Conservation (phyloP, 192 early-diverging fungal species). For the Backusella australiensis region DNA sequence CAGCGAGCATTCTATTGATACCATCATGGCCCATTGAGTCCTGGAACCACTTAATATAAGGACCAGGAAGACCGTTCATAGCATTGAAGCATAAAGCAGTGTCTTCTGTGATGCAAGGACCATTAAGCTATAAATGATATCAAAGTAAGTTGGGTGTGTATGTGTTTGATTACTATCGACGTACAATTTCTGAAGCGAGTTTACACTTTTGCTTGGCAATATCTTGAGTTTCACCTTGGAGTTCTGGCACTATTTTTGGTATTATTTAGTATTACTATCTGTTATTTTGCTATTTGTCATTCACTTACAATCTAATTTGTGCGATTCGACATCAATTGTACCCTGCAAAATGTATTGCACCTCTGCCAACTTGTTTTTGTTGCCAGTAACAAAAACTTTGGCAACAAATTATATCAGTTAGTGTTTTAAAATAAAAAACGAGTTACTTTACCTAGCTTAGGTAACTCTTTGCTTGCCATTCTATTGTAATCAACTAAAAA, state of each 20-base stretch:
- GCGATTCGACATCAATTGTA: conserved; percentile 62
- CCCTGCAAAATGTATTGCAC: conserved; percentile 77
- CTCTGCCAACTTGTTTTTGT: conserved; percentile 93
- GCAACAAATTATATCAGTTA: background rate
- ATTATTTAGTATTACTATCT: background rate
- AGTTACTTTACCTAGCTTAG: conserved; percentile 18
- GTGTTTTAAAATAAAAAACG: background rate
- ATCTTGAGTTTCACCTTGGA: conserved; percentile 82
- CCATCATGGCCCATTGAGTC: conserved; percentile 77
- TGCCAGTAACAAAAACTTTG: conserved; percentile 91
- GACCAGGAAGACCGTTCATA: conserved; percentile 89
- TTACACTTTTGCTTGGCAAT: conserved; percentile 81
- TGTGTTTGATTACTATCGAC: background rate
- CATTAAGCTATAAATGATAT: conserved; percentile 46
- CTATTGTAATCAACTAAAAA: background rate
- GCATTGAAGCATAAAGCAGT: conserved; percentile 94
- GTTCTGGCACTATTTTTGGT: conserved; percentile 69
- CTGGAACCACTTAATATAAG: conserved; percentile 97
- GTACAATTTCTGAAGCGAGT: conserved; percentile 63
- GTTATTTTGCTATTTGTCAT: background rate
- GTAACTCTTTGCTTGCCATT: conserved; percentile 1
- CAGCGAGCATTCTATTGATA: conserved; percentile 77
- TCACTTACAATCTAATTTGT: conserved; percentile 66
- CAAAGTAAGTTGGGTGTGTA: background rate
- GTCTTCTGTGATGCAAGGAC: conserved; percentile 90